Base-by-base conservation (phyloP, 768 basidiomycete genomes). In the Chalciporus pseudorubinellus region DNA sequence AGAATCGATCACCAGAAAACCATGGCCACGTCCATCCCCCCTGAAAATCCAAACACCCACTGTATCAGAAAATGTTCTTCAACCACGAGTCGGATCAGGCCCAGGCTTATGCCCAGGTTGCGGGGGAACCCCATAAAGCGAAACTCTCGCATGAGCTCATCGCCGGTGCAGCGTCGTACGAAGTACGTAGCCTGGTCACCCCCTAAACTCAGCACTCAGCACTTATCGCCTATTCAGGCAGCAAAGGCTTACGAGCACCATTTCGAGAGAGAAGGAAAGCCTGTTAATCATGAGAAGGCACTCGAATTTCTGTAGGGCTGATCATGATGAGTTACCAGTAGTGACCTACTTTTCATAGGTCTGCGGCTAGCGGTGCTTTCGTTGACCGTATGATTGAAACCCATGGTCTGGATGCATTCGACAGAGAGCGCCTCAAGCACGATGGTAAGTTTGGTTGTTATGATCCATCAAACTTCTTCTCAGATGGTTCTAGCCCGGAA, bases 221-320 rank as follows among this genome's bases (percentile, higher is more conserved):
- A n/a, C n/a, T n/a, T n/a, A n/a, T n/a, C 36, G 18, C 13, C 0
- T 41, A 11, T 20, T 19, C 28, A 70, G 66, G 66, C 61, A 19
- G 67, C 66, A 5, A 70, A 70, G 36, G 58, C 58, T 1, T 68
- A 70, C 53, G 52, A 64, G 47, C 4, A 62, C 3, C 64, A 68
- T 31, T 41, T 62, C 47, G 31, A 3, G 9, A 12, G 10, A 16
- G 38, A 58, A 1, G 62, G 68, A 6, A 53, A 59, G 26, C 66
- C 66, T 5, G 55, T 49, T 28, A 66, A 45, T 10, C 67, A 68
- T 11, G 39, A 51, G 11, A 60, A 50, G 44, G 64, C 64, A 18
- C 11, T 62, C 1, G 56, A 64, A 22, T 33, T 68, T 22, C 43
- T 68, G 67, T 69, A 59, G 18, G 66, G 4, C n/a, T 8, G n/a